A percentile compares a stretch with the other conserved stretches of the same genome.
Evolutionary conservation across 768 basidiomycete species (phyloP).

Genomic region (Lepiota brunneoincarnata): DNA sequence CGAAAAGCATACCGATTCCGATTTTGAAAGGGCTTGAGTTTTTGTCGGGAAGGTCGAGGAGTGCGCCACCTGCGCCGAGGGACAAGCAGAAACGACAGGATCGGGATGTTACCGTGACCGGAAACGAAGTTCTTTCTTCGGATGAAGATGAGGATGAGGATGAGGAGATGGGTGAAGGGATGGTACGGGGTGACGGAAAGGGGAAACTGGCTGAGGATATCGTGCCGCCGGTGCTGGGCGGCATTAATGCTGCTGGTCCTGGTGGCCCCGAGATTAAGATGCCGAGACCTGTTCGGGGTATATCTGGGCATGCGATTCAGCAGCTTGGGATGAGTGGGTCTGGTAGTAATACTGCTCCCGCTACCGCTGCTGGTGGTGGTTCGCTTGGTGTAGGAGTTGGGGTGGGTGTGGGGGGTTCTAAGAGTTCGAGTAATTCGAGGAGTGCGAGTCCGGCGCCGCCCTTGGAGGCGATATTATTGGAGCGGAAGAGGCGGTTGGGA

Average conservation of each 20-base stretch:
- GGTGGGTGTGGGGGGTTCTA: neutral
- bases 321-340: conserved; percentile 3
- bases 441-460: conserved; percentile 51
- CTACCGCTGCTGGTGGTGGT: conserved; percentile 17
- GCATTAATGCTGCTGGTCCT: neutral
- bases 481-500: conserved; percentile 56
- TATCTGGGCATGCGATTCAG: neutral
- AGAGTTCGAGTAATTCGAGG: conserved; percentile 22
- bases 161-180: neutral
- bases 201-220: neutral
- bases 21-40: conserved; percentile 37
- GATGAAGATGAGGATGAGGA: conserved; percentile 13
- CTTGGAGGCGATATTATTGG: conserved; percentile 64
- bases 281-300: conserved; percentile 10
- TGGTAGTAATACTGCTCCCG: conserved; percentile 15
- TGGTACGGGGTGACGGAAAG: neutral
- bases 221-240: neutral
- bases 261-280: neutral
- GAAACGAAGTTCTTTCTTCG: conserved; percentile 12
- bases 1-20: conserved; percentile 12
- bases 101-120: neutral
- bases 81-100: conserved; percentile 20
- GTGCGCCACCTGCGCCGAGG: conserved; percentile 56
- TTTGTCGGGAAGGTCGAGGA: conserved; percentile 42
- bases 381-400: conserved; percentile 11